Evolutionary conservation across 2,329 filamentous ascomycete species (phyloP).

Genomic region (Fusarium subtropicale): DNA sequence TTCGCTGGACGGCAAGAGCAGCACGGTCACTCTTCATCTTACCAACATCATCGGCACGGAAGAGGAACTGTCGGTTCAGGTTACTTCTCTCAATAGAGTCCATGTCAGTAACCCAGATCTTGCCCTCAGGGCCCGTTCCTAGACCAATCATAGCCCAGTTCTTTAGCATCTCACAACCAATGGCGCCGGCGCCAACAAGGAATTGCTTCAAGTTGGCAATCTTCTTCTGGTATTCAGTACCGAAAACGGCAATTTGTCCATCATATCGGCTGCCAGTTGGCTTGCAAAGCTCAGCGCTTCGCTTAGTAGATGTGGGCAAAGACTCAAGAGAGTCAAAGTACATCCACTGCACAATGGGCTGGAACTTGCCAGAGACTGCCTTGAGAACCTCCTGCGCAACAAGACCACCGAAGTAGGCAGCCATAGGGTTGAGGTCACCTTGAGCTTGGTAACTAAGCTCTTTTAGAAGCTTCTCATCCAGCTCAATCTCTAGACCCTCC

Average conservation of each 20-base stretch:
- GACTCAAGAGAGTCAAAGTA: conserved; percentile 99
- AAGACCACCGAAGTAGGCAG: conserved; percentile 94
- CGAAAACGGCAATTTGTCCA: conserved; percentile 96
- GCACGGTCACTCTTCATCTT: conserved; percentile 97
- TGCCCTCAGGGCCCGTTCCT: conserved; percentile 86
- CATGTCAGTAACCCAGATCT: conserved; percentile 95
- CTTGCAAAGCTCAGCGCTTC: conserved; percentile 89
- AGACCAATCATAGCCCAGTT: conserved; percentile 99
- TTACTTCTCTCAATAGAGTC: conserved; percentile 99
- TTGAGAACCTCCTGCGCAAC: conserved; percentile 96
- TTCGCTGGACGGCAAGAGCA: conserved; percentile 86
- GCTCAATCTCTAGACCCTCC: conserved; percentile 74
- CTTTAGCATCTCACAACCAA: conserved; percentile 99
- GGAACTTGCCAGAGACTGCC: conserved; percentile 96
- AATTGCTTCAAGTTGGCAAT: conserved; percentile 91
- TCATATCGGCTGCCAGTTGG: conserved; percentile 90
- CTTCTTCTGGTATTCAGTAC: conserved; percentile 93
- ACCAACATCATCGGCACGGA: conserved; percentile 92
- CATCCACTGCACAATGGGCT: conserved; percentile 94
- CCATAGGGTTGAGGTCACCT: conserved; percentile 91
- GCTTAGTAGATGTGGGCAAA: conserved; percentile 77
- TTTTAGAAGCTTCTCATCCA: conserved; percentile 91
- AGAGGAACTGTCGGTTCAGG: conserved; percentile 95
- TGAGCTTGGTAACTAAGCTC: conserved; percentile 95
- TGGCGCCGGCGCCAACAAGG: conserved; percentile 94